These are phyloP conservation scores for Schizopora paradoxa DNA, from an alignment of 1,284 basidiomycete species.

Conservation along the genomic window DNA sequence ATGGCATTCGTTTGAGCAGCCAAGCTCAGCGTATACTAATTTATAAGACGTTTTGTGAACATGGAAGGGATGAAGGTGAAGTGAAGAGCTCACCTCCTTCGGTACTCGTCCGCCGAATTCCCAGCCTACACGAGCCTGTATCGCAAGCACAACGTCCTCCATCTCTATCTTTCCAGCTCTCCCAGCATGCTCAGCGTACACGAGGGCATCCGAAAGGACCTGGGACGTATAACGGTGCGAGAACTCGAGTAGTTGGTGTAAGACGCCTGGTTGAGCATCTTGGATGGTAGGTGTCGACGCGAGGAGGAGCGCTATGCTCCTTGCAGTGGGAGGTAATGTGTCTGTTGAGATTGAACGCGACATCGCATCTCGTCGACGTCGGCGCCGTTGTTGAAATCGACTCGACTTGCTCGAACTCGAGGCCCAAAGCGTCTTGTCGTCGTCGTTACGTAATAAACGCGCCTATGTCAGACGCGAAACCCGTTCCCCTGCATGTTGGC, in stretches of 20 bases:
- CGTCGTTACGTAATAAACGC: too few relatives aligned
- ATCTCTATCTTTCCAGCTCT: constrained; percentile 76
- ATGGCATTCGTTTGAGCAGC: constrained; percentile 88
- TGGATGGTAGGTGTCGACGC: constrained; percentile 90
- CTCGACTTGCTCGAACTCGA: too few relatives aligned
- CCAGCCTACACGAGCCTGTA: constrained; percentile 92
- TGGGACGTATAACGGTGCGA: constrained; percentile 93
- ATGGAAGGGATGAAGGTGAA: constrained; percentile 6
- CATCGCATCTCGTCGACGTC: too few relatives aligned
- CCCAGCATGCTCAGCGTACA: constrained; percentile 92
- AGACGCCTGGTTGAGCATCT: constrained; percentile 89
- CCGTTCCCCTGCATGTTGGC: too few relatives aligned
- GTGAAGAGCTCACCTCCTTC: constrained; percentile 74
- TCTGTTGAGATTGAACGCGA: constrained; percentile 55
- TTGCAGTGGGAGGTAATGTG: constrained; percentile 81
- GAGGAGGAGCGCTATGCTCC: constrained; percentile 88
- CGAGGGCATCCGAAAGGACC: constrained; percentile 83
- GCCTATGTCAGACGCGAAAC: too few relatives aligned
- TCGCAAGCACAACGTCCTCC: constrained; percentile 88
- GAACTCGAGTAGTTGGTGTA: constrained; percentile 95
- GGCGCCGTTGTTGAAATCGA: too few relatives aligned
- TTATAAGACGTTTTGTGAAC: not conserved
- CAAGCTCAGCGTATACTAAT: constrained; percentile 81
- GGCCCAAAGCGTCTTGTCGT: too few relatives aligned
- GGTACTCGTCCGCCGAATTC: constrained; percentile 91